These are phyloP conservation scores for Wickerhamomyces subpelliculosus DNA, from an alignment of 805 yeast genomes.

Conservation along the genomic window DNA sequence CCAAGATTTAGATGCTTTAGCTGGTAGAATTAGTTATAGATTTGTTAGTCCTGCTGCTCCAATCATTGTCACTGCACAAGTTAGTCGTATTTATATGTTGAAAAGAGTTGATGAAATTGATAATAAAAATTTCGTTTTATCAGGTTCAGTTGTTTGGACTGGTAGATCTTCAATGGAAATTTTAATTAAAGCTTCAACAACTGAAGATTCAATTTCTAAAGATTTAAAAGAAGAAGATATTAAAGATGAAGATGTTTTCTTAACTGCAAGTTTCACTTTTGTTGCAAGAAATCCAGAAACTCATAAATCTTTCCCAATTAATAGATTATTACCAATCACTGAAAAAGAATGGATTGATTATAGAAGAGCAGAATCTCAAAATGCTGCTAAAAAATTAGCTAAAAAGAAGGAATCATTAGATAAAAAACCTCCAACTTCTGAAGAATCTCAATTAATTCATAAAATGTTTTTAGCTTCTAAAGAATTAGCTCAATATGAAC, in stretches of 20 bases:
- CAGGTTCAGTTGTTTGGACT: conserved; percentile 93
- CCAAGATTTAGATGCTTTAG: conserved; percentile 90
- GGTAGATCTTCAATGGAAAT: conserved; percentile 96
- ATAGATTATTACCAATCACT: conserved; percentile 66
- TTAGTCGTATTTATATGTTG: conserved; percentile 83
- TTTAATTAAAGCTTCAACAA: conserved; percentile 80
- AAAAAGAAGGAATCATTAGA: conserved; percentile 58
- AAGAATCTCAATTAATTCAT: conserved; percentile 71
- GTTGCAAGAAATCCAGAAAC: conserved; percentile 93
- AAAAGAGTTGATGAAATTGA: conserved; percentile 75
- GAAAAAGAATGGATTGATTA: conserved; percentile 79
- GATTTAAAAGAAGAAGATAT: conserved; percentile 51
- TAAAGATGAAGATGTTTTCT: conserved; percentile 60
- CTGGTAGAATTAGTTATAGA: conserved; percentile 88
- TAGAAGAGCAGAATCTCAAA: conserved; percentile 83
- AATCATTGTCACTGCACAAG: conserved; percentile 91
- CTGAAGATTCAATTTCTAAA: conserved; percentile 46
- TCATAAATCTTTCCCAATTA: conserved; percentile 84
- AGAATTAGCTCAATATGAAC: conserved; percentile 24
- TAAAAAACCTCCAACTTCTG: conserved; percentile 66
- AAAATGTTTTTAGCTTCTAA: conserved; percentile 60
- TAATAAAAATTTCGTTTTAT: conserved; percentile 69
- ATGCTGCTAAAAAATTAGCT: conserved; percentile 74
- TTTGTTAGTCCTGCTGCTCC: conserved; percentile 96
- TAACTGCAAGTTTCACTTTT: conserved; percentile 89